Conservation (phyloP, 768 basidiomycete genomes). For the Suillus cothurnatus region DNA sequence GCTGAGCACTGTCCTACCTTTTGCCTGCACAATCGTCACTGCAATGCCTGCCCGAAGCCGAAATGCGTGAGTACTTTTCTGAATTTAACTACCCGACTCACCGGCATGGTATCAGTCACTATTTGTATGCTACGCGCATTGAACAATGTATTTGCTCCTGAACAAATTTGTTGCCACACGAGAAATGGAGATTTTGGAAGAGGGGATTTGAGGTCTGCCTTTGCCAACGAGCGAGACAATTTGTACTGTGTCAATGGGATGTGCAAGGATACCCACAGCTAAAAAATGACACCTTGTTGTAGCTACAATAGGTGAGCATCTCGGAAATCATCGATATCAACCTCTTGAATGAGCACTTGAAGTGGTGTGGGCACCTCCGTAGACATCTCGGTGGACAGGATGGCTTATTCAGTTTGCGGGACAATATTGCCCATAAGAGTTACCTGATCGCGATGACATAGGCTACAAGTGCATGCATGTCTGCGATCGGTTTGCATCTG, state of each 20-base stretch:
- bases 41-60: neutral
- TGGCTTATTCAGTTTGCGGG: neutral
- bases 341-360: no score
- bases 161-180: neutral
- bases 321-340: no score
- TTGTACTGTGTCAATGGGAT: no score
- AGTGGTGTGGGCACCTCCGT: no score
- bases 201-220: neutral
- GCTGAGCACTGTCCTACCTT: neutral
- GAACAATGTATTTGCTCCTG: neutral
- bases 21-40: neutral
- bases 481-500: no score
- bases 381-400: no score
- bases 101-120: neutral
- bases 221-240: neutral
- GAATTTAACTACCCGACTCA: neutral
- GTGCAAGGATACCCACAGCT: no score
- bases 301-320: no score
- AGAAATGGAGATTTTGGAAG: neutral
- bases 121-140: neutral
- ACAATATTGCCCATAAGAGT: neutral
- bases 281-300: no score
- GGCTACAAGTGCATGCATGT: no score
- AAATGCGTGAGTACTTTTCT: neutral
- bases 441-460: neutral